phyloP scores from a whole-genome alignment of 768 basidiomycete genomes.

The Porphyrellus cyaneotinctus region DNA sequence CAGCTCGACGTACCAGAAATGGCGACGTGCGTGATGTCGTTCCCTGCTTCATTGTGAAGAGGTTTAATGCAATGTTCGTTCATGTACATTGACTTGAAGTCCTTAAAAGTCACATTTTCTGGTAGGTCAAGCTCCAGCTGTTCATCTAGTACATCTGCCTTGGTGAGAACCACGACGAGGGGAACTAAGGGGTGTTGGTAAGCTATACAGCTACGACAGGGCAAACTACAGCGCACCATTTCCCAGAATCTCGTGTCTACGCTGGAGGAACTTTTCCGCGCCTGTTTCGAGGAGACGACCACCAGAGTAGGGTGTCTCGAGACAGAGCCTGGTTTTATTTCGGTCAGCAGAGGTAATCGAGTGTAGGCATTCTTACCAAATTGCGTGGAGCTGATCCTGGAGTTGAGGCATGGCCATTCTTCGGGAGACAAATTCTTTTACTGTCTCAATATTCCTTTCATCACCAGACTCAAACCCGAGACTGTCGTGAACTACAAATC shows the following conservation, averaged over 20 bases:
- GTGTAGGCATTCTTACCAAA: slow-evolving; percentile 3
- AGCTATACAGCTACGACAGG: neutral
- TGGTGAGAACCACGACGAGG: slow-evolving; percentile 15
- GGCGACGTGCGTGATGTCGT: neutral
- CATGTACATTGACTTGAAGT: neutral
- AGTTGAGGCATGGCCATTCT: slow-evolving; percentile 1
- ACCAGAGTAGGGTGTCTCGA: slow-evolving; percentile 12
- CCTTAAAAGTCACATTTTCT: neutral
- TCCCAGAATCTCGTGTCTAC: slow-evolving; percentile 2
- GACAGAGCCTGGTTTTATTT: slow-evolving; percentile 10
- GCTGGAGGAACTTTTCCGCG: slow-evolving; percentile 7
- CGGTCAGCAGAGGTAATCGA: neutral
- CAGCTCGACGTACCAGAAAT: slow-evolving; percentile 8
- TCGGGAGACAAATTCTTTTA: neutral
- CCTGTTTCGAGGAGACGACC: slow-evolving; percentile 15
- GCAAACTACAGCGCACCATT: neutral
- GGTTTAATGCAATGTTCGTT: neutral
- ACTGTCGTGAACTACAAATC: slow-evolving; percentile 19
- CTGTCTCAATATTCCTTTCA: neutral
- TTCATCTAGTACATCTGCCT: slow-evolving; percentile 6
- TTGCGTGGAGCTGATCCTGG: slow-evolving; percentile 12
- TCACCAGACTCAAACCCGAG: neutral
- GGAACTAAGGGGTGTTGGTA: neutral
- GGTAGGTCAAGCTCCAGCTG: slow-evolving; percentile 3
- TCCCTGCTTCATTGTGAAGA: neutral